Evolutionary conservation across 768 basidiomycete genomes (phyloP).

Genomic region (Wakefieldia striispora): DNA sequence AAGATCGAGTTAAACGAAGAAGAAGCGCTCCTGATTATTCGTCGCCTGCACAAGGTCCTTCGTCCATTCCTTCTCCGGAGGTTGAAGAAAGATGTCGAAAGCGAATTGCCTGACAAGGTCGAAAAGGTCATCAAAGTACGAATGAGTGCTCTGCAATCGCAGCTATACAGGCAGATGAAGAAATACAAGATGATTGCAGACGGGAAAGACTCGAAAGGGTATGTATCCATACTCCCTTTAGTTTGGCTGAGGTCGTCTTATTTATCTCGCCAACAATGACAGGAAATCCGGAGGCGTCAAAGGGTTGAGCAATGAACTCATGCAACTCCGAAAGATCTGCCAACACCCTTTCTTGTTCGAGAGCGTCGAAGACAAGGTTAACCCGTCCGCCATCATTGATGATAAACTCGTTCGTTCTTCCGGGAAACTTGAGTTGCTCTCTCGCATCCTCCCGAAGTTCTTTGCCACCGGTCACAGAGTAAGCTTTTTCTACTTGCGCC

Average conservation of each 20-base stretch:
- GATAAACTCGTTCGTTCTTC: slow-evolving; percentile 83
- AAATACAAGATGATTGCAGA: slow-evolving; percentile 96
- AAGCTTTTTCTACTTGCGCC: slow-evolving; percentile 14
- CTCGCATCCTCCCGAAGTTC: slow-evolving; percentile 91
- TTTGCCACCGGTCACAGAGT: slow-evolving; percentile 90
- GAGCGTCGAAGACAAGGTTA: slow-evolving; percentile 92
- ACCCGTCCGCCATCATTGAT: slow-evolving; percentile 76
- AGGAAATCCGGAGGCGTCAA: slow-evolving; percentile 80
- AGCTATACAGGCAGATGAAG: slow-evolving; percentile 97
- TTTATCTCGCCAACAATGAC: slow-evolving; percentile 6
- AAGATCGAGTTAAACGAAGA: slow-evolving; percentile 99
- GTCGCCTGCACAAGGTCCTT: slow-evolving; percentile 93
- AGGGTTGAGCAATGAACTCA: slow-evolving; percentile 90
- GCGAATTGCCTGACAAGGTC: slow-evolving; percentile 93
- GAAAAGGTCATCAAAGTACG: slow-evolving; percentile 97
- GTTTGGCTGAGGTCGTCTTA: background rate
- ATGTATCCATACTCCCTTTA: slow-evolving; percentile 18
- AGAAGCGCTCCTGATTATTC: slow-evolving; percentile 96
- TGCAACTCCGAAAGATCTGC: slow-evolving; percentile 98
- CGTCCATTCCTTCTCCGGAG: slow-evolving; percentile 90
- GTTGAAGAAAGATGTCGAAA: slow-evolving; percentile 96
- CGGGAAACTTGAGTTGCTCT: slow-evolving; percentile 92
- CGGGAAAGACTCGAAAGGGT: slow-evolving; percentile 76
- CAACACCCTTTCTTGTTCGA: slow-evolving; percentile 97
- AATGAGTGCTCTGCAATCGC: slow-evolving; percentile 90